phyloP scores from a whole-genome alignment of 2,329 filamentous ascomycete species.

The Epichloe sibirici region DNA sequence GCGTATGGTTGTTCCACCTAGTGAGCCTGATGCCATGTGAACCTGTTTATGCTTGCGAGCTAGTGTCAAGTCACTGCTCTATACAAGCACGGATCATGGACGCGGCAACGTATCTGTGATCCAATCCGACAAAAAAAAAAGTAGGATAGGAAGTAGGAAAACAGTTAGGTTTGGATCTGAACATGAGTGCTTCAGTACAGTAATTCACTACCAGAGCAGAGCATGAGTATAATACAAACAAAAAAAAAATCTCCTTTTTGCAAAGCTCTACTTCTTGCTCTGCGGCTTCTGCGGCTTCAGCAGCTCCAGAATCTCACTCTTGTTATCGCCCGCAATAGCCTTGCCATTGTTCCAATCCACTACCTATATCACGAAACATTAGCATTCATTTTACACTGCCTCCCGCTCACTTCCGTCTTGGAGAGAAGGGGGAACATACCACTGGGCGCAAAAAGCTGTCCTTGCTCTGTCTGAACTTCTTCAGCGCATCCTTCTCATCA shows the following conservation, averaged over 20 bases:
- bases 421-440: conserved; percentile 40
- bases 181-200: neutral
- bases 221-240: neutral
- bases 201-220: neutral
- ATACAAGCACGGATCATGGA: neutral
- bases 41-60: neutral
- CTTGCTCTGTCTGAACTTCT: conserved; percentile 58
- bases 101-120: neutral
- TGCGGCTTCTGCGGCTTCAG: conserved; percentile 42
- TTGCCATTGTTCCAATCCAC: conserved; percentile 94
- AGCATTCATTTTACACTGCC: neutral
- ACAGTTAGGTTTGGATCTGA: neutral
- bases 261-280: neutral
- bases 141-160: neutral
- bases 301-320: conserved; percentile 82
- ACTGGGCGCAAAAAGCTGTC: conserved; percentile 64
- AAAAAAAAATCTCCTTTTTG: neutral
- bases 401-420: neutral
- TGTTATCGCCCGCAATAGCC: conserved; percentile 63
- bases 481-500: conserved; percentile 65
- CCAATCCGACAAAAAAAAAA: neutral
- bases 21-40: neutral
- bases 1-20: neutral
- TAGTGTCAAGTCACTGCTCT: neutral
- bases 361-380: conserved; percentile 24